phyloP scores from a whole-genome alignment of 352 stramenopile genomes.

The Phytophthora hibernalis region DNA sequence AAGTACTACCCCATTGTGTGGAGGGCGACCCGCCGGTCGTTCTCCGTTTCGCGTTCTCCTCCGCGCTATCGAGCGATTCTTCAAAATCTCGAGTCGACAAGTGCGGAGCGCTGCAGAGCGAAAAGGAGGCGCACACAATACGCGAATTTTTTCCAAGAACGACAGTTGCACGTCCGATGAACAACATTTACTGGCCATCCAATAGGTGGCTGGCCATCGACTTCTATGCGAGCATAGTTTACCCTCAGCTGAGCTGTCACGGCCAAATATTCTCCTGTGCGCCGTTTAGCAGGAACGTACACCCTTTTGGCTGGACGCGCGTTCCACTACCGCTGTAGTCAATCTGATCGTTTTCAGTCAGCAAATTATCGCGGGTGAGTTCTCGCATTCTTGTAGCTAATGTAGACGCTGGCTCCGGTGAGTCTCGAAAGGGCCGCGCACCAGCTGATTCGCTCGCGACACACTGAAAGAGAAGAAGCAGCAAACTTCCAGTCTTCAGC shows the following conservation, averaged over 20 bases:
- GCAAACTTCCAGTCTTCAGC: background rate
- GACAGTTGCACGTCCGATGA: background rate
- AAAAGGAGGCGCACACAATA: conserved; percentile 2
- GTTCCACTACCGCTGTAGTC: too few species aligned
- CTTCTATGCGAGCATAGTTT: conserved; percentile 10
- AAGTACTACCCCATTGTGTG: too few species aligned
- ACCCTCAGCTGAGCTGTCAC: conserved; percentile 5
- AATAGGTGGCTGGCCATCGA: background rate
- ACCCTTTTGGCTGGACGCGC: background rate
- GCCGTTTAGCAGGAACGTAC: background rate
- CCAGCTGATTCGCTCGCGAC: too few species aligned
- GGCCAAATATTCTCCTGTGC: conserved; percentile 6
- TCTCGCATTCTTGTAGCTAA: too few species aligned
- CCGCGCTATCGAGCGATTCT: too few species aligned
- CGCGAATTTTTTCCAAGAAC: background rate
- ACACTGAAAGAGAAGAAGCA: background rate
- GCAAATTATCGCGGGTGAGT: too few species aligned
- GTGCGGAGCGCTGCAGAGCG: background rate
- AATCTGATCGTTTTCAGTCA: too few species aligned
- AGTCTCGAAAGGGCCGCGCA: too few species aligned
- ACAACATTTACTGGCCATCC: conserved; percentile 6
- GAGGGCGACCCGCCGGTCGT: too few species aligned
- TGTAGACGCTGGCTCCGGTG: too few species aligned
- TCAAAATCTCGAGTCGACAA: too few species aligned
- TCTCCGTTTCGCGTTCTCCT: too few species aligned